Base-by-base conservation (phyloP, 2,329 filamentous ascomycete genomes). In the Leptographium galeiforme region DNA sequence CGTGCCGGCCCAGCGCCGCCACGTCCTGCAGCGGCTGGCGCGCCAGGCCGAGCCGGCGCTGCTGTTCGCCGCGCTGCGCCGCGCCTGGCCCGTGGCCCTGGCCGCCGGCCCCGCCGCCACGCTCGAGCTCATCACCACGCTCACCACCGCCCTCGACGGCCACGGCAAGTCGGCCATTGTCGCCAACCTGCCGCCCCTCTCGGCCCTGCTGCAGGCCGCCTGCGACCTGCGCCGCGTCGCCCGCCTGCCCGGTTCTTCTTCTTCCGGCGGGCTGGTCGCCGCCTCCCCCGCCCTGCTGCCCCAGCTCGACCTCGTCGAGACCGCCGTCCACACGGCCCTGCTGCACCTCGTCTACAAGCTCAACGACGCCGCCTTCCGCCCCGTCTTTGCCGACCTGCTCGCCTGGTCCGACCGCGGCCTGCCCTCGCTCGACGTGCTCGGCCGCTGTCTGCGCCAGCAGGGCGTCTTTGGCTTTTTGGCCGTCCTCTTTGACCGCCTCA, bases 291-390 rank as follows among this genome's bases (percentile, higher is more conserved):
- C 33, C 1, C 8, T 47, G 16, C 8, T 18, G 8, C 16, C 44
- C 3, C 70, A 77, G 46, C 66, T 87, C 7, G 67, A 73, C 19
- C 72, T 75, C 44, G 72, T 89, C 13, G 88, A 95, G 64, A 70
- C 72, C 2, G 72, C 74, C 12, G 63, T 87, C 59, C 85, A 88
- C 63, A 78, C 84, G 11, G 81, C 85, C 13, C 80, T 84, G 0
- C 78, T 98, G 55, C 87, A 89, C 67, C 93, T 96, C 82, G 86
- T 95, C 52, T 89, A 95, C 73, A 97, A 97, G 73, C 79, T 98
- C 57, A 97, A 96, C 69, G 93, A 98, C 64, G 84, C 86, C 1
- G 82, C 86, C 0, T 98, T 98, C 80, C 79, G 90, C 13, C 94
- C 93, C 1, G 82, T 98, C 57, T 98, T 97, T 71, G 77, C 82